Evolutionary conservation across 352 stramenopile genomes (phyloP).

Genomic region (Phytophthora brassicae): DNA sequence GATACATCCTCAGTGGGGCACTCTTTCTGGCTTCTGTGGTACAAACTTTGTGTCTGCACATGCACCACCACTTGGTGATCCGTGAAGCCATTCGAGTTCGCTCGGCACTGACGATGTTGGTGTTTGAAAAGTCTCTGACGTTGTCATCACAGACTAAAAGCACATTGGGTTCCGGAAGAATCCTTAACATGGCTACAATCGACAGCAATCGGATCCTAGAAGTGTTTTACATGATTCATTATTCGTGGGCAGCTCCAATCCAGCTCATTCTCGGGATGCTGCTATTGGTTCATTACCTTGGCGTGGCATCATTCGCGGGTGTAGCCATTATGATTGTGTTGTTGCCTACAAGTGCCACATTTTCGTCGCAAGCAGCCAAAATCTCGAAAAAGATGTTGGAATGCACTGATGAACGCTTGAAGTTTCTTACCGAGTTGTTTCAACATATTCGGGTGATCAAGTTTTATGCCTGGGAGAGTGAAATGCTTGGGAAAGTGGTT

Average conservation of each 20-base stretch:
- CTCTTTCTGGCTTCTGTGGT: slow-evolving; percentile 50
- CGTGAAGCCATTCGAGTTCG: slow-evolving; percentile 67
- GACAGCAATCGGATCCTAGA: slow-evolving; percentile 92
- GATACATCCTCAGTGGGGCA: slow-evolving; percentile 51
- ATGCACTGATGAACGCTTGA: slow-evolving; percentile 55
- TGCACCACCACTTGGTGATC: slow-evolving; percentile 67
- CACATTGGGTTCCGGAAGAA: slow-evolving; percentile 67
- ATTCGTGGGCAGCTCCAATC: slow-evolving; percentile 61
- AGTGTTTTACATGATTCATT: slow-evolving; percentile 62
- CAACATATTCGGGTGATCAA: slow-evolving; percentile 74
- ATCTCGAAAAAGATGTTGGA: slow-evolving; percentile 46
- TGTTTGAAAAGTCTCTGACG: slow-evolving; percentile 59
- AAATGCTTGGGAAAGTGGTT: slow-evolving; percentile 55
- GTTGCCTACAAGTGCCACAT: slow-evolving; percentile 37
- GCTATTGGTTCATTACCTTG: slow-evolving; percentile 56
- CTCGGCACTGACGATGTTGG: slow-evolving; percentile 62
- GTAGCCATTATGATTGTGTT: slow-evolving; percentile 61
- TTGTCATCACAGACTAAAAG: slow-evolving; percentile 66
- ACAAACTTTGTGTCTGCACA: slow-evolving; percentile 65
- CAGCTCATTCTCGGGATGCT: slow-evolving; percentile 58
- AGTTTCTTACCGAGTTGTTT: slow-evolving; percentile 62
- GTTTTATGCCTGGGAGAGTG: slow-evolving; percentile 74
- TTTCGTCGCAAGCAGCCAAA: slow-evolving; percentile 42
- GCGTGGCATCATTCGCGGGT: slow-evolving; percentile 52
- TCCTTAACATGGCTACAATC: slow-evolving; percentile 94